Conservation (phyloP, 768 basidiomycete genomes). For the Omphalotus guepiniiformis region DNA sequence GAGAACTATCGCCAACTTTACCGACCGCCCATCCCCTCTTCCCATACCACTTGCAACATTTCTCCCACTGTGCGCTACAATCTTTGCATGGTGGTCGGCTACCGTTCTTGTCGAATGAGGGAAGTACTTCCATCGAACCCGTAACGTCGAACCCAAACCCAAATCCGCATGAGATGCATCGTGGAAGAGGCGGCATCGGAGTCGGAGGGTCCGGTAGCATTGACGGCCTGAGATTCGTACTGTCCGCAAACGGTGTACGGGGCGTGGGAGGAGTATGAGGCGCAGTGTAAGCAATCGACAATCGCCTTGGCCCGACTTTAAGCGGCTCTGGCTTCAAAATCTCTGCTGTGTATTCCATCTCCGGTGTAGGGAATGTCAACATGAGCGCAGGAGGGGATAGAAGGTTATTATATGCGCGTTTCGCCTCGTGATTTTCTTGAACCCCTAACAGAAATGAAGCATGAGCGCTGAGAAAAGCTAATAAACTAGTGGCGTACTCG, state of each 20-base stretch:
- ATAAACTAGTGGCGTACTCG: not conserved
- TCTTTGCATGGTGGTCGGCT: not conserved
- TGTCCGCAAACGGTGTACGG: not conserved
- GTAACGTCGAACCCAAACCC: conserved; percentile 4
- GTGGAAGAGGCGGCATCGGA: conserved; percentile 4
- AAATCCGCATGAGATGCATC: conserved; percentile 2
- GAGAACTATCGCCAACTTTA: not conserved
- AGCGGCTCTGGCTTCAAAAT: not conserved
- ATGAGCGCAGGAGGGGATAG: conserved; percentile 4
- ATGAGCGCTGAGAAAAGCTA: no score
- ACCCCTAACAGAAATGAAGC: not conserved
- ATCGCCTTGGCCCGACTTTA: not conserved
- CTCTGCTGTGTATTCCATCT: not conserved
- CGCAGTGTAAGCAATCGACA: not conserved
- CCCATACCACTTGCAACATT: conserved; percentile 6
- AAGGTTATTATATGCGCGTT: no score
- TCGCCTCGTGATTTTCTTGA: not conserved
- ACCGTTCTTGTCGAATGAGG: not conserved
- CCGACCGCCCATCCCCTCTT: conserved; percentile 6
- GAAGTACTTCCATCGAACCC: not conserved
- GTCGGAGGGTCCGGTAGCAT: conserved; percentile 6
- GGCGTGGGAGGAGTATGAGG: conserved; percentile 3
- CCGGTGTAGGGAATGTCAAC: conserved; percentile 6
- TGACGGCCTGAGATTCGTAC: no score
- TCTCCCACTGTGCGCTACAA: conserved; percentile 4